phyloP scores from a whole-genome alignment of 83 land plant species.

The Picea abies region DNA sequence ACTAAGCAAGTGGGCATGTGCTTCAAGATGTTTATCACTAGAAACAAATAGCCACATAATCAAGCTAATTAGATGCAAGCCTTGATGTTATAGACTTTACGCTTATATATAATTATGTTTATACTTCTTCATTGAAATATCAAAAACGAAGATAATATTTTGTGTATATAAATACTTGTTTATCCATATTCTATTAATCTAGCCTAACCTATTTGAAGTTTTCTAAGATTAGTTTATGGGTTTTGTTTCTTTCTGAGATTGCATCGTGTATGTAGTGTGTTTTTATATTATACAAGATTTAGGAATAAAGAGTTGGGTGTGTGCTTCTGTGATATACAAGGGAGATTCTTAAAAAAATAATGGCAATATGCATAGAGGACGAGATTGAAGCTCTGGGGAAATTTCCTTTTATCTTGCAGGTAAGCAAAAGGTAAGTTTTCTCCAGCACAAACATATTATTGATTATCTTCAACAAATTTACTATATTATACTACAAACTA shows the following conservation, averaged over 20 bases:
- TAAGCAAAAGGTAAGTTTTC: no score
- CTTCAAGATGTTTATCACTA: background rate
- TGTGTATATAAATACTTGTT: background rate
- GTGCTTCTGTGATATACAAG: no score
- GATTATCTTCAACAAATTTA: no score
- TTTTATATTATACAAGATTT: background rate
- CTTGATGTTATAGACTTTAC: background rate
- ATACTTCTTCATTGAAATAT: background rate
- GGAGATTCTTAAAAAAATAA: background rate
- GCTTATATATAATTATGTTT: background rate
- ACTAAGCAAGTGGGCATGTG: conserved; percentile 14
- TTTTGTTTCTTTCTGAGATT: no score
- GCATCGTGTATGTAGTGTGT: no score
- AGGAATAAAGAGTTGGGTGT: background rate
- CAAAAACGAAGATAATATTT: background rate
- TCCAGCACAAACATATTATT: no score
- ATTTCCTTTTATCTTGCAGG: background rate
- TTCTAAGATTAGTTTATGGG: background rate
- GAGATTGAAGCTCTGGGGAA: background rate
- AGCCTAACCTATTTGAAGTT: background rate
- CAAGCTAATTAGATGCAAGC: background rate
- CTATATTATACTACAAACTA: no score
- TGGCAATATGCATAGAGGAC: background rate
- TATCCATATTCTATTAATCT: background rate
- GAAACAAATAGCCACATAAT: background rate